Base-by-base conservation (phyloP, 768 basidiomycete genomes). In the Trametes meyenii region DNA sequence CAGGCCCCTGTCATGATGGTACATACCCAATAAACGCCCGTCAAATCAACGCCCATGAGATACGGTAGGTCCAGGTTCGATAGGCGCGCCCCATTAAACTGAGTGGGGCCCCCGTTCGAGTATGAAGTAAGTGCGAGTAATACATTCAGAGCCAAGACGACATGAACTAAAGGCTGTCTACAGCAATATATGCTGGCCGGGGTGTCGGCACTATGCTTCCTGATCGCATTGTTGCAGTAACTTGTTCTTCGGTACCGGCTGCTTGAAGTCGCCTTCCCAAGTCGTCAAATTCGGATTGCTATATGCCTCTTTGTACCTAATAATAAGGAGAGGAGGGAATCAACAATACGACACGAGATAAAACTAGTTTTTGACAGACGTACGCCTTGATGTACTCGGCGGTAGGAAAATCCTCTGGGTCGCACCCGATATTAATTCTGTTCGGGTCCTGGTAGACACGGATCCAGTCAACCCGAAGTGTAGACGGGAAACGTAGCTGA, bases 391-490 rank as follows among this genome's bases (percentile, higher is more conserved):
- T 96, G 71, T 96, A 96, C 0, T 81, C 75, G 5, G 78, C 72
- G 0, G 95, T 97, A 0, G 95, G 94, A 72, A 82, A 87, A 17
- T 83, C 81, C 14, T 73, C 67, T 2, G 94, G 92, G 67, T 94
- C 90, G 64, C 86, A 88, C 7, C 87, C 86, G 43, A 86, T 74
- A 64, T 86, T 86, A 64, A 77, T 75, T 5, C 70, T 65, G 62
- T 76, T 72, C 56, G 77, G 72, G 38, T 76, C 75, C 66, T 89
- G 88, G 66, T 89, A 90, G 3, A 97, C 90, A 1, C 94, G 85
- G 58, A 96, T 84, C 58, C 85, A 96, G 69, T 96, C 94, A 48
- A 96, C 75, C 57, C 77, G 78, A 89, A 96, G 88, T 4, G 72
- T 76, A 16, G 85, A 72, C 3, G 75, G 75, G 71, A 86, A 86